Evolutionary conservation across 768 basidiomycete species (phyloP), one percentile per base, ranked within the genome.

Genomic region (Boletus reticulatus): DNA sequence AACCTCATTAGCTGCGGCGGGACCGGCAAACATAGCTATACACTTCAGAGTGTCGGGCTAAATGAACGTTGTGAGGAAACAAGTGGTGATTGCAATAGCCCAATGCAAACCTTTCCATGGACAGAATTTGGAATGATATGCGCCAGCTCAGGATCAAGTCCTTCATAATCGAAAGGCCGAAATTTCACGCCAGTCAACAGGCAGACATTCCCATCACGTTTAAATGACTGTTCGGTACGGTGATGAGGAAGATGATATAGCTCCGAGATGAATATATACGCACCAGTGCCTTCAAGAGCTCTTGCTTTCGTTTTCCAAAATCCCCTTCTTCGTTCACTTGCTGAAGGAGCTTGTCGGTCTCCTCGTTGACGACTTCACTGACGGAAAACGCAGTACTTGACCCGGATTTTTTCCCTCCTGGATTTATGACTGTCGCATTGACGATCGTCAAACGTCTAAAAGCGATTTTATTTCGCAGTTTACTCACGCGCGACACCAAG

Each of bases 281-380:
- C 29, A 56, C 55, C 55, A 56, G 43, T 36, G 16, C 22, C 49
- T 54, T 54, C n/a, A 54, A 54, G 32, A 12, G 3, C 6, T 16
- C n/a, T 52, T 52, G 41, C 1, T 47, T 36, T 47, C 45, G 52
- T 37, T 13, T 17, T 47, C 45, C 44, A 20, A 17, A 45, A 16
- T 16, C 22, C 9, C 2, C 9, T 2, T 27, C n/a, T 54, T 37
- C 16, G 13, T 36, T 11, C 16, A 24, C 9, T 42, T 4, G n/a
- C 55, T 55, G n/a, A 29, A 56, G 55, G 44, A 56, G 55, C 8
- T 17, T n/a, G 8, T 55, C 45, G 13, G 52, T 47, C 12, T 36
- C 38, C 14, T 29, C 11, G 27, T 10, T 11, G 24, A 56, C 12
- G 17, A 22, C 7, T 43, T 55, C 52, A 24, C 34, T 19, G 27